Percentiles rank a stretch among this genome's conserved stretches.
phyloP scores from a whole-genome alignment of 2,329 filamentous ascomycete genomes.

The Hypoxylon sp. region DNA sequence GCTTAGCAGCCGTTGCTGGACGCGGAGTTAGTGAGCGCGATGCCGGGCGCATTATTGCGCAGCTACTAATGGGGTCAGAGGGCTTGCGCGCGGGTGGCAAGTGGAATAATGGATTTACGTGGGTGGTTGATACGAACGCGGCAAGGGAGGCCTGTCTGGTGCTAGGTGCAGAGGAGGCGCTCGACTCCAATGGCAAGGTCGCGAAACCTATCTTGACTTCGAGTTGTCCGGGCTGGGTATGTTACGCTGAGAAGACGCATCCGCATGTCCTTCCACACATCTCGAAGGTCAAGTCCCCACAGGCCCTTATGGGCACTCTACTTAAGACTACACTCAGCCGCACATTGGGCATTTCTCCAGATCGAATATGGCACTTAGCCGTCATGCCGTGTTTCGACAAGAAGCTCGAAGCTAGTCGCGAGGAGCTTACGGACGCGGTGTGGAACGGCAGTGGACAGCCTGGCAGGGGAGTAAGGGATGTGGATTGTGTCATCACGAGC shows the following conservation, averaged over 20 bases:
- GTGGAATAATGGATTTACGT: constrained; percentile 83
- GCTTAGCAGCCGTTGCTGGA: constrained; percentile 85
- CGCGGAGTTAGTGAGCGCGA: constrained; percentile 77
- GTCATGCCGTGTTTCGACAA: constrained; percentile 99
- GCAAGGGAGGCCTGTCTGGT: constrained; percentile 87
- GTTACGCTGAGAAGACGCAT: constrained; percentile 98
- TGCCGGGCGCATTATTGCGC: constrained; percentile 85
- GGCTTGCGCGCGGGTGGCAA: constrained; percentile 79
- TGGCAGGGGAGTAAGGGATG: constrained; percentile 78
- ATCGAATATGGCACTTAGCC: constrained; percentile 92
- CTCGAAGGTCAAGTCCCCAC: constrained; percentile 91
- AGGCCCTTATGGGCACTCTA: constrained; percentile 90
- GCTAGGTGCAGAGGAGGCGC: constrained; percentile 79
- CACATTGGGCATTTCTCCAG: constrained; percentile 77
- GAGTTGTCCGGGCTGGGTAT: constrained; percentile 97
- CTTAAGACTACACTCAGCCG: constrained; percentile 87
- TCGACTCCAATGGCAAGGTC: constrained; percentile 54
- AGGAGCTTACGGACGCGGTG: constrained; percentile 85
- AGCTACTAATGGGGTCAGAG: constrained; percentile 77
- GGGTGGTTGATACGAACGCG: constrained; percentile 90
- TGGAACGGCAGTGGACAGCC: constrained; percentile 71
- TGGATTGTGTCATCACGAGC: constrained; percentile 98
- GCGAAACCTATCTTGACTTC: constrained; percentile 81
- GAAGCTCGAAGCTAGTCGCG: constrained; percentile 94
- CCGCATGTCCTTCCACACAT: constrained; percentile 92